A percentile compares a stretch with the other conserved stretches of the same genome.
These are phyloP conservation scores for Suillus variegatus DNA, from an alignment of 768 basidiomycete species.

Conservation along the genomic window DNA sequence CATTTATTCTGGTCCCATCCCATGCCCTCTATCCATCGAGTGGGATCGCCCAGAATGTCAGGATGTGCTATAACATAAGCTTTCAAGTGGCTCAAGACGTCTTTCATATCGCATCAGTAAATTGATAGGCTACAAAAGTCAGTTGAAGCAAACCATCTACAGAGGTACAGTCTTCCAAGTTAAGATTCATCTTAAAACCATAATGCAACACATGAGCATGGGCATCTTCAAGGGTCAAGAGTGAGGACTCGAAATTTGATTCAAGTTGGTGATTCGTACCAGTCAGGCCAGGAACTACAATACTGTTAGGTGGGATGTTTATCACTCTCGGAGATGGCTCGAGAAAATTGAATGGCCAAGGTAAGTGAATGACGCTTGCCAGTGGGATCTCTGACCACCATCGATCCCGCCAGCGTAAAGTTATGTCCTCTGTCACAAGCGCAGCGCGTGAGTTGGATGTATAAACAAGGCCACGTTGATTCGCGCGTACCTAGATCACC, in stretches of 20 bases:
- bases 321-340: conserved; percentile 22
- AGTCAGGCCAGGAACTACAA: conserved; percentile 73
- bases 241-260: not conserved
- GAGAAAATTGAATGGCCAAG: conserved; percentile 26
- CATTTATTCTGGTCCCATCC: conserved; percentile 95
- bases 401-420: conserved; percentile 23
- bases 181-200: conserved; percentile 64
- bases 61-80: conserved; percentile 59
- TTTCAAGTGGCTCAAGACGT: conserved; percentile 63
- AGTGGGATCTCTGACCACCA: conserved; percentile 2
- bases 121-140: too few relatives aligned
- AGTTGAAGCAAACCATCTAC: conserved; percentile 48
- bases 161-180: conserved; percentile 58
- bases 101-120: conserved; percentile 34
- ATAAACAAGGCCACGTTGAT: not conserved
- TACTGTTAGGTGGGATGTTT: conserved; percentile 36
- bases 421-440: conserved; percentile 25
- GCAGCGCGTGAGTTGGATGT: conserved; percentile 11
- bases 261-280: conserved; percentile 39
- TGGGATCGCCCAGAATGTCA: conserved; percentile 50
- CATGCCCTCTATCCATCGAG: conserved; percentile 78
- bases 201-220: conserved; percentile 80
- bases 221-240: conserved; percentile 49
- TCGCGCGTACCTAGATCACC: conserved; percentile 48
- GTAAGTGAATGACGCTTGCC: conserved; percentile 15